Percentiles rank a stretch among this genome's conserved stretches.
phyloP scores from a whole-genome alignment of 768 basidiomycete species.

The Suillus hirtellus region DNA sequence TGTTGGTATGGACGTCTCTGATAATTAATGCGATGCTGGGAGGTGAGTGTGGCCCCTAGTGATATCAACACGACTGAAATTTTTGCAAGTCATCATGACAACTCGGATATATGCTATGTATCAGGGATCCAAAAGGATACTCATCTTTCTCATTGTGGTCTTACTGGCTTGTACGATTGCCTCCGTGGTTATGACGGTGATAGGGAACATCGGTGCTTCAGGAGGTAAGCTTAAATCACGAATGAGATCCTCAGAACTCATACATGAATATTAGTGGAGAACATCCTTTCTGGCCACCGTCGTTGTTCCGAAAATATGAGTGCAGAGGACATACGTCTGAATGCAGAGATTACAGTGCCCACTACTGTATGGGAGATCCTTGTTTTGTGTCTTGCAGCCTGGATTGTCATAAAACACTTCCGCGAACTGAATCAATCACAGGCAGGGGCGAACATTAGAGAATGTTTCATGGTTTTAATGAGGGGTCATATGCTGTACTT shows the following conservation, averaged over 20 bases:
- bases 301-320: not conserved
- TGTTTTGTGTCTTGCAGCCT: not conserved
- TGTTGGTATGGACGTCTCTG: not conserved
- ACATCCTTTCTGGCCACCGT: not conserved
- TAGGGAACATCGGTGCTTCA: not conserved
- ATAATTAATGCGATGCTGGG: not conserved
- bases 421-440: not conserved
- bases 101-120: conserved; percentile 1
- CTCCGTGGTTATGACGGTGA: not conserved
- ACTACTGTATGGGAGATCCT: not conserved
- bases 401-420: not conserved
- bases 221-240: not conserved
- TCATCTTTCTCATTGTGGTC: not conserved
- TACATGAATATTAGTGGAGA: not conserved
- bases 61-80: not conserved
- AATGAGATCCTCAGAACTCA: not conserved
- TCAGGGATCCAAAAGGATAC: not conserved
- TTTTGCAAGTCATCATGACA: not conserved
- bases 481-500: conserved; percentile 1
- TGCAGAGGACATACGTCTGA: not conserved
- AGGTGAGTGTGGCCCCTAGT: not conserved
- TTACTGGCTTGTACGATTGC: not conserved
- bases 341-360: not conserved
- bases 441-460: not conserved
- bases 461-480: not conserved